Base-by-base conservation (phyloP, 2,329 filamentous ascomycete genomes). In the Arachnopeziza araneosa region DNA sequence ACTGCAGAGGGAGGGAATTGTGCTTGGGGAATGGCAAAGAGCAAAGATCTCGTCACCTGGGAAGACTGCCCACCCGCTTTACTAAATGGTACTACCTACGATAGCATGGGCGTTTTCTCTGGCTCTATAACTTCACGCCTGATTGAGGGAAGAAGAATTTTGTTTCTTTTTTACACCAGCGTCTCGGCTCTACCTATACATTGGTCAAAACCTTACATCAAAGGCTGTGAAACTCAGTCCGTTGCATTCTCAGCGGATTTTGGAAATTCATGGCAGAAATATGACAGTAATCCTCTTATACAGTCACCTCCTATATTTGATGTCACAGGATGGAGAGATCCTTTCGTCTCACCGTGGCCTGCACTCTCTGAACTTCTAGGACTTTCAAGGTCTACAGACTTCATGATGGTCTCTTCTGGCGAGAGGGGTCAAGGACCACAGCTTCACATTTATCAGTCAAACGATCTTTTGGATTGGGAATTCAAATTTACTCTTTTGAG, bases 11-110 rank as follows among this genome's bases (percentile, higher is more conserved):
- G 73, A 6, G 83, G 83, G 0, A 83, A 85, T 60, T 79, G 85
- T 66, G 83, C 86, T 63, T 88, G 85, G 85, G 85, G 85, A 19
- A 84, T 88, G 67, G 84, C 84, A 3, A 87, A 83, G 2, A 83
- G 80, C 52, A 68, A 73, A 22, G 84, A 88, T 64, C 72, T 88
- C 1, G 85, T 84, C 66, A 80, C 81, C 59, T 89, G 85, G 85
- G 60, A 62, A 51, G 36, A 44, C 12, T 44, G 36, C 17, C 36
- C 36, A 17, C 36, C 36, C 6, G 36, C 36, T 44, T 44, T 44
- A 12, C 22, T 7, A n/a, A 30, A 24, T n/a, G 8, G 22, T n/a
- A 24, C 58, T 6, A 61, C 62, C 6, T 66, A 68, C 51, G 66
- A 67, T 54, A 50, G 61, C 2, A 24, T 62, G 26, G 66, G 66